Conservation (phyloP, 1,284 basidiomycete species). For the Puccinia polysora region DNA sequence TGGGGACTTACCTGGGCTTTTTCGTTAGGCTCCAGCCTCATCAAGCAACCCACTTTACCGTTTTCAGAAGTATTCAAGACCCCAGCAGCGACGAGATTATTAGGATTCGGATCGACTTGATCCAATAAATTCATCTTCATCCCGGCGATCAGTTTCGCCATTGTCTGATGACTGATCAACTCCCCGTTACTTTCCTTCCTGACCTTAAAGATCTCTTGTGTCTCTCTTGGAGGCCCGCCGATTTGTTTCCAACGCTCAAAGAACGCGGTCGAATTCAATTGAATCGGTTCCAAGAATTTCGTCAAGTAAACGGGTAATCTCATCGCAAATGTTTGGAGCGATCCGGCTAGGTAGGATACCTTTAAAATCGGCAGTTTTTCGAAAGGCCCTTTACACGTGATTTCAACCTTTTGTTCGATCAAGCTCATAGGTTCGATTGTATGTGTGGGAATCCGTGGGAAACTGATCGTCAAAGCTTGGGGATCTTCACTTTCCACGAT, state of each 20-base stretch:
- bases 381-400: slow-evolving; percentile 90
- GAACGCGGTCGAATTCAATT: slow-evolving; percentile 75
- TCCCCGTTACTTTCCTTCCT: slow-evolving; percentile 58
- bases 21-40: slow-evolving; percentile 87
- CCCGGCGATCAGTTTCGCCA: slow-evolving; percentile 72
- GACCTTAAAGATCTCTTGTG: slow-evolving; percentile 81
- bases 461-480: slow-evolving; percentile 69
- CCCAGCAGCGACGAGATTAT: slow-evolving; percentile 82
- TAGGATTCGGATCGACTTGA: slow-evolving; percentile 60
- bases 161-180: slow-evolving; percentile 60
- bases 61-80: slow-evolving; percentile 79
- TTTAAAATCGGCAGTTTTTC: slow-evolving; percentile 71
- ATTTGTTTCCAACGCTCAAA: slow-evolving; percentile 98
- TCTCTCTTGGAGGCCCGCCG: slow-evolving; percentile 85
- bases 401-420: slow-evolving; percentile 82
- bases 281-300: slow-evolving; percentile 91
- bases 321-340: slow-evolving; percentile 77
- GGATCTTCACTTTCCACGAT: slow-evolving; percentile 69
- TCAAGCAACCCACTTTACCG: slow-evolving; percentile 90
- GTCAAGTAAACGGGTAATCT: slow-evolving; percentile 79
- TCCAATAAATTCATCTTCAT: slow-evolving; percentile 71
- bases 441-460: slow-evolving; percentile 78
- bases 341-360: slow-evolving; percentile 85
- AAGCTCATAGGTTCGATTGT: slow-evolving; percentile 77
- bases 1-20: slow-evolving; percentile 72